Percentiles rank a stretch among this genome's conserved stretches.
Evolutionary conservation across 2,329 filamentous ascomycete species (phyloP).

Genomic region (Xylaria sp.): DNA sequence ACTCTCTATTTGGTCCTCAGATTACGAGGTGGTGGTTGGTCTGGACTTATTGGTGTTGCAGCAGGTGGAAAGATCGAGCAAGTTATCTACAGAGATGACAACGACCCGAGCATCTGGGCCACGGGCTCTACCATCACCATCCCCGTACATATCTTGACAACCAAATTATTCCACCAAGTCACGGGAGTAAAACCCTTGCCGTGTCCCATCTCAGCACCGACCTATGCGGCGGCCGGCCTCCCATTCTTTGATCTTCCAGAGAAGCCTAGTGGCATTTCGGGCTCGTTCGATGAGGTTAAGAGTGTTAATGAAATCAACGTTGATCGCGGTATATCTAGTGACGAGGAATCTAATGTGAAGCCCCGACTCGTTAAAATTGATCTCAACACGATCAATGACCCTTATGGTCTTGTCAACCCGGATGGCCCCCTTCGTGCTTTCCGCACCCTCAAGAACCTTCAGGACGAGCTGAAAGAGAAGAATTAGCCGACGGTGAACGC

Average conservation of each 20-base stretch:
- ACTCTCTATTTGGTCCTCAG: not conserved
- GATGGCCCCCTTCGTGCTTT: constrained; percentile 36
- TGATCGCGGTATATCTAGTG: constrained; percentile 23
- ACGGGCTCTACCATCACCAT: constrained; percentile 35
- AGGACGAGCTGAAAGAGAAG: constrained; percentile 9
- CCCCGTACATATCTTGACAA: constrained; percentile 55
- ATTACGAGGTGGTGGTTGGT: not conserved
- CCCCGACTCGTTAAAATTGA: constrained; percentile 25
- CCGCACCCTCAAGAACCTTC: constrained; percentile 28
- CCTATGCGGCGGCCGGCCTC: constrained; percentile 50
- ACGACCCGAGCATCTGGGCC: constrained; percentile 18
- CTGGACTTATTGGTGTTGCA: constrained; percentile 34
- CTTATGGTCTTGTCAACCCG: constrained; percentile 34
- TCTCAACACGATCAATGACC: constrained; percentile 29
- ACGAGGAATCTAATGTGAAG: constrained; percentile 26
- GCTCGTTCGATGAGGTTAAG: constrained; percentile 35
- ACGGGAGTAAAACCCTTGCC: constrained; percentile 52
- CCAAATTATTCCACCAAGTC: constrained; percentile 48
- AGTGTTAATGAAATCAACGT: constrained; percentile 42
- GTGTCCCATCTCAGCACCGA: constrained; percentile 50
- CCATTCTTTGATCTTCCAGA: constrained; percentile 54
- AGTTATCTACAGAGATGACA: constrained; percentile 29
- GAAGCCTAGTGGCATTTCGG: constrained; percentile 35
- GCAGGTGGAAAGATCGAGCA: constrained; percentile 41
- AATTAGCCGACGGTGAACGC: not conserved